phyloP scores from a whole-genome alignment of 495 filamentous ascomycete genomes.

The Aspergillus ostianus region DNA sequence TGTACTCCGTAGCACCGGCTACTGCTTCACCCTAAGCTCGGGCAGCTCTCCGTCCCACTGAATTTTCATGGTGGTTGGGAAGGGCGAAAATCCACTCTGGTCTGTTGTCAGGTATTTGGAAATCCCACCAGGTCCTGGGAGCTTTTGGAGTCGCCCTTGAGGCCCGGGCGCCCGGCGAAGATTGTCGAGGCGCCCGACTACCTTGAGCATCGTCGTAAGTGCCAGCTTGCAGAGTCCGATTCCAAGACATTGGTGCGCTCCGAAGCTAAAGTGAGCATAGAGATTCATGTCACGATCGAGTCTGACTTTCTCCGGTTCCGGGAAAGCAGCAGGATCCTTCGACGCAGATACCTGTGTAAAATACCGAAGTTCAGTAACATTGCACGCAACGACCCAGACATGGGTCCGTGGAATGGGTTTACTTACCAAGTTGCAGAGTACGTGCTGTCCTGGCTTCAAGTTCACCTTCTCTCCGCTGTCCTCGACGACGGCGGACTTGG shows the following conservation, averaged over 20 bases:
- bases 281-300: conserved; percentile 60
- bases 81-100: conserved; percentile 65
- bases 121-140: conserved; percentile 53
- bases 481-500: conserved; percentile 37
- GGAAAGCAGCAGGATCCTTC: conserved; percentile 58
- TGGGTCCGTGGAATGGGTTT: background rate
- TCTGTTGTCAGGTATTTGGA: conserved; percentile 70
- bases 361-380: background rate
- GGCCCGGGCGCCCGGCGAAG: conserved; percentile 61
- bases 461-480: conserved; percentile 41
- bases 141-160: conserved; percentile 68
- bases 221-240: conserved; percentile 55
- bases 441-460: conserved; percentile 44
- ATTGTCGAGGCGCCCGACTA: conserved; percentile 50
- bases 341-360: conserved; percentile 45
- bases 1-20: no score
- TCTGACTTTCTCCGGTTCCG: conserved; percentile 62
- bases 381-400: no score
- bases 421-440: conserved; percentile 52
- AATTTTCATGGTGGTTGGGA: conserved; percentile 63
- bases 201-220: conserved; percentile 60
- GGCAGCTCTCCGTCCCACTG: conserved; percentile 48
- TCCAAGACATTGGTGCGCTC: conserved; percentile 59
- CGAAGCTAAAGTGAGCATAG: conserved; percentile 64
- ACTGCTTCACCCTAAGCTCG: conserved; percentile 6